Evolutionary conservation across 768 basidiomycete species (phyloP), one percentile per base, ranked within the genome.

Genomic region (Rubroboletus pulcherrimus): DNA sequence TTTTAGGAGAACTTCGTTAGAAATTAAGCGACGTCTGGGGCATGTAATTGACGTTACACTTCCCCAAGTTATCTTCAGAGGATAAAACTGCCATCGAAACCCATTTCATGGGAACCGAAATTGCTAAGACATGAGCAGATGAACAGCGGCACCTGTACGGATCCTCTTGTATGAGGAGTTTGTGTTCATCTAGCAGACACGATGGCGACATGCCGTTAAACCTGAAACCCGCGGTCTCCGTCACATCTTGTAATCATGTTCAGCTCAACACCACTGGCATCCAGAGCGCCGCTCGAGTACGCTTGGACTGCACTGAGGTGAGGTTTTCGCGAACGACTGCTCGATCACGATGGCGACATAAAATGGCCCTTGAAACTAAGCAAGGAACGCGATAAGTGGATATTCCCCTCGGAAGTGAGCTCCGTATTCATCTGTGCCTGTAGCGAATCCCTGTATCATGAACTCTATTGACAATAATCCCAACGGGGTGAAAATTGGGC

Each of bases 31-130:
- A 37, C 31, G 49, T 55, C 21, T 8, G 10, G 39, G 39, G 19
- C 19, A 21, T 26, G 26, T 49, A 55, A 41, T 33, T 51, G 31
- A 52, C 53, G 53, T 44, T 44, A 62, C 39, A 3, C 5, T 40
- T 26, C 21, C 46, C 7, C 30, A 41, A 21, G 10, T 11, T 7
- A 40, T 40, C 21, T 40, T 11, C 21, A 21, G 35, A 30, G 50
- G 59, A 40, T 29, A 51, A 58, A 58, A 40, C 41, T 51, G 55
- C 38, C 49, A 46, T 21, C 9, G 43, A 44, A 39, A 42, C 10
- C 21, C 5, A 17, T 39, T 17, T 14, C n/a, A 26, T 37, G 15
- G 51, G 40, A 55, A 39, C 41, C 17, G 33, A 11, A 33, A 45
- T 38, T 33, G 40, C 19, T 24, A 37, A 43, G 38, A 1, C 9